Percentiles rank a stretch among this genome's conserved stretches.
phyloP scores from a whole-genome alignment of 164 flowering plant genomes.

The Dillenia turbinata region DNA sequence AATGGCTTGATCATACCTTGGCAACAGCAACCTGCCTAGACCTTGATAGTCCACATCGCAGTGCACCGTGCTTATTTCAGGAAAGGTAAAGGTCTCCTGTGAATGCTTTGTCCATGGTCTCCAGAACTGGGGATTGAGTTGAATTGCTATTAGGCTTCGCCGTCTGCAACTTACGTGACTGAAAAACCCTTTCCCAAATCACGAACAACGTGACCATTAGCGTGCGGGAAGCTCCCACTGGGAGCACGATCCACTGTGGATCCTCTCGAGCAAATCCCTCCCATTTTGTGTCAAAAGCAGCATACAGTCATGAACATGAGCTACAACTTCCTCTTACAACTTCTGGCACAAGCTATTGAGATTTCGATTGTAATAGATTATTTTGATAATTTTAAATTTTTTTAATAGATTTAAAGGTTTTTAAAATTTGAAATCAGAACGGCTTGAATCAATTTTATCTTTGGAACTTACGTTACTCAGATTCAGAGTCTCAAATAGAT shows the following conservation, averaged over 20 bases:
- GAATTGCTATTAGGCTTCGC: slow-evolving; percentile 20
- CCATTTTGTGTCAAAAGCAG: slow-evolving; percentile 36
- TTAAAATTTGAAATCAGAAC: too few species aligned
- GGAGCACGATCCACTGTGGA: slow-evolving; percentile 48
- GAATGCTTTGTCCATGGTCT: slow-evolving; percentile 33
- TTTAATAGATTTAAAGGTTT: too few species aligned
- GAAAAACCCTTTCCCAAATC: slow-evolving; percentile 31
- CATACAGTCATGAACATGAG: slow-evolving; percentile 7
- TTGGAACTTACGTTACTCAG: too few species aligned
- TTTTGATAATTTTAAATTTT: too few species aligned
- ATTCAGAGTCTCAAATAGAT: too few species aligned
- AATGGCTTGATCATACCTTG: slow-evolving; percentile 39
- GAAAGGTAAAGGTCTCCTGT: slow-evolving; percentile 48
- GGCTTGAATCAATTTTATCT: too few species aligned
- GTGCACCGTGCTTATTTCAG: slow-evolving; percentile 22
- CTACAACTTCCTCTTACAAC: slow-evolving; percentile 20
- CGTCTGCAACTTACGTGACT: slow-evolving; percentile 26
- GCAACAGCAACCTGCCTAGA: slow-evolving; percentile 63
- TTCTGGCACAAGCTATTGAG: too few species aligned
- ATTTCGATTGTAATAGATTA: too few species aligned
- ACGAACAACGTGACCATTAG: slow-evolving; percentile 38
- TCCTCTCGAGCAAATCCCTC: slow-evolving; percentile 83
- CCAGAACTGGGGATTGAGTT: slow-evolving; percentile 23
- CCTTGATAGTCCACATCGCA: slow-evolving; percentile 27
- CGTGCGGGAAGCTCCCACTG: slow-evolving; percentile 37